These are phyloP conservation scores for Fusarium virguliforme DNA, from an alignment of 2,329 filamentous ascomycete species.

Conservation along the genomic window DNA sequence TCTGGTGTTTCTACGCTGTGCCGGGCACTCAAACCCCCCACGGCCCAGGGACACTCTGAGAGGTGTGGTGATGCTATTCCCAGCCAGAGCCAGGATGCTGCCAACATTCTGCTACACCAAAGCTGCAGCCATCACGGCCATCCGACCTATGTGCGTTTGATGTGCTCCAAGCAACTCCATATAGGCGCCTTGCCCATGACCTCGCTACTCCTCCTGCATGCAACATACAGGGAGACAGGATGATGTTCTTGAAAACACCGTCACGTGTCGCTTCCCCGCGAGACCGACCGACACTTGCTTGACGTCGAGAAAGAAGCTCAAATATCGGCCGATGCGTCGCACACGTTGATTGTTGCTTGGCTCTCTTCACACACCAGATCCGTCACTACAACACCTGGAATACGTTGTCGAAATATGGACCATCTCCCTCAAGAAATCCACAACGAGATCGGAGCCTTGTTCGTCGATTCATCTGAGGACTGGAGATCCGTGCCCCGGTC, in stretches of 20 bases:
- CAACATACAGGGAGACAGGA: constrained; percentile 18
- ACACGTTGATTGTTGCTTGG: neutral
- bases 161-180: constrained; percentile 3
- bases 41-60: neutral
- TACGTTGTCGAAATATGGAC: constrained; percentile 22
- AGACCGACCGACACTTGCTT: constrained; percentile 11
- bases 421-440: constrained; percentile 39
- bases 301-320: constrained; percentile 2
- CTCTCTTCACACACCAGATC: neutral
- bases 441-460: constrained; percentile 40
- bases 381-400: neutral
- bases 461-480: constrained; percentile 31
- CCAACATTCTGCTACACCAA: constrained; percentile 17
- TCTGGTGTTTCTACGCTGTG: too few species aligned
- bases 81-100: constrained; percentile 6
- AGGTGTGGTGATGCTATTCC: constrained; percentile 11
- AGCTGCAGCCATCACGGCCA: constrained; percentile 10
- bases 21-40: too few species aligned
- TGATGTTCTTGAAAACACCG: constrained; percentile 13
- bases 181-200: constrained; percentile 19
- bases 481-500: constrained; percentile 30
- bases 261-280: constrained; percentile 18
- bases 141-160: constrained; percentile 4
- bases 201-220: constrained; percentile 19
- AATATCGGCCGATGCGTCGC: constrained; percentile 15